Base-by-base conservation (phyloP, 2,329 filamentous ascomycete species). In the Tricladium varicosporioides region DNA sequence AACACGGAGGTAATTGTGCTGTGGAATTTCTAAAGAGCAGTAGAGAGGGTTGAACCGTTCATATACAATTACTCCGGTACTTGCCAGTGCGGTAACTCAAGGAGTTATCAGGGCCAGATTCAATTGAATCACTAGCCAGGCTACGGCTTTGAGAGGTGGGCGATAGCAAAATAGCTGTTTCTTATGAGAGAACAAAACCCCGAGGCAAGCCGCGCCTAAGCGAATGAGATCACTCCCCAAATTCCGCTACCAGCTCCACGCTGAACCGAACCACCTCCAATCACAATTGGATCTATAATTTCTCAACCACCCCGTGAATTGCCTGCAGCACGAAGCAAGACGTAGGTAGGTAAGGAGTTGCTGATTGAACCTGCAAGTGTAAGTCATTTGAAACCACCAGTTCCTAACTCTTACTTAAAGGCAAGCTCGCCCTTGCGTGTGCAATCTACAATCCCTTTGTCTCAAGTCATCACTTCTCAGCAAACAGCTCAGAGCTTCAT, bases 121-220 rank as follows among this genome's bases (percentile, higher is more conserved):
- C 42, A 9, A 2, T 14, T 16, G 31, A 33, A 31, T 47, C 32
- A 27, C 51, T 22, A 14, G 9, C 14, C 43, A 8, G 45, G 18
- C 14, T 9, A 18, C n/a, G 32, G 13, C 22, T 13, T 19, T 16
- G 7, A n/a, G 33, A 54, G 40, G 53, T 55, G 53, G 53, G 53
- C 40, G 47, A 55, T 22, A 15, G 48, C 18, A 19, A 48, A 32
- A 36, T 57, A 57, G 42, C 55, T 57, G 33, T 18, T 56, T 57
- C 47, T 53, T 53, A 48, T 49, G 46, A 48, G 53, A 18, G 40
- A 40, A 33, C 2, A 15, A 9, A 47, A n/a, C 32, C 14, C 51
- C 54, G 54, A 52, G 15, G 44, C 4, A 40, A 57, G 36, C 49
- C 54, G 54, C 42, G n/a, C n/a, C 48, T 51, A 48, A 32, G 19